Conservation (phyloP, 345 rosid species). For the Physaria fendleri region DNA sequence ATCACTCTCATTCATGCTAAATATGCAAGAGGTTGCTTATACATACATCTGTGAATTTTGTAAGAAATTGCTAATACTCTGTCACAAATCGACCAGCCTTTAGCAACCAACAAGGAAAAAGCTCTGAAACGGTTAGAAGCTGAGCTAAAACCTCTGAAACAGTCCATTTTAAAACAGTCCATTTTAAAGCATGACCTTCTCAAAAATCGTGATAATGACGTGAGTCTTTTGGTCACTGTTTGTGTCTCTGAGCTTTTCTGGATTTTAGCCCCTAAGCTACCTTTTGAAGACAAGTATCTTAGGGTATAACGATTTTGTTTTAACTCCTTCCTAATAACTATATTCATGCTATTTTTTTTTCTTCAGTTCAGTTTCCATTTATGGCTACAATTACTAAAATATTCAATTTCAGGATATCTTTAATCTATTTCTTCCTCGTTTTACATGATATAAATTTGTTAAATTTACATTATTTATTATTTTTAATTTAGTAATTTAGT, state of each 20-base stretch:
- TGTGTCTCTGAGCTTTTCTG: conserved; percentile 70
- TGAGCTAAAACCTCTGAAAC: conserved; percentile 45
- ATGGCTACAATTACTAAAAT: background rate
- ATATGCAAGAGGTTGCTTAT: conserved; percentile 1
- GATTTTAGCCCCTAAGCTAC: conserved; percentile 74
- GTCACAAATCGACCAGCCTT: no score
- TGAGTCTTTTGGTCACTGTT: conserved; percentile 63
- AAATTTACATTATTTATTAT: no score
- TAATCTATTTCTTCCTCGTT: conserved; percentile 48
- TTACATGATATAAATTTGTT: no score
- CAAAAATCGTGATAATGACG: conserved; percentile 59
- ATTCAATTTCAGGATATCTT: conserved; percentile 56
- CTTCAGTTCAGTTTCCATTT: no score
- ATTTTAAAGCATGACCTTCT: conserved; percentile 55
- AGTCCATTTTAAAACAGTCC: no score
- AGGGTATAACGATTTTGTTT: conserved; percentile 39
- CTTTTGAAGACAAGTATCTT: conserved; percentile 71
- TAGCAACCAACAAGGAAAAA: conserved; percentile 31
- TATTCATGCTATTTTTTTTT: background rate
- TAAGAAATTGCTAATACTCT: conserved; percentile 75
- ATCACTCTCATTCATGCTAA: background rate
- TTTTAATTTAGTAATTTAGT: no score
- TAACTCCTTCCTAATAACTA: background rate
- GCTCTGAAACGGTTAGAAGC: conserved; percentile 33
- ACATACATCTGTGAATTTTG: conserved; percentile 12